Evolutionary conservation across 129 eudicot species (phyloP).

Genomic region (Logfia minima): DNA sequence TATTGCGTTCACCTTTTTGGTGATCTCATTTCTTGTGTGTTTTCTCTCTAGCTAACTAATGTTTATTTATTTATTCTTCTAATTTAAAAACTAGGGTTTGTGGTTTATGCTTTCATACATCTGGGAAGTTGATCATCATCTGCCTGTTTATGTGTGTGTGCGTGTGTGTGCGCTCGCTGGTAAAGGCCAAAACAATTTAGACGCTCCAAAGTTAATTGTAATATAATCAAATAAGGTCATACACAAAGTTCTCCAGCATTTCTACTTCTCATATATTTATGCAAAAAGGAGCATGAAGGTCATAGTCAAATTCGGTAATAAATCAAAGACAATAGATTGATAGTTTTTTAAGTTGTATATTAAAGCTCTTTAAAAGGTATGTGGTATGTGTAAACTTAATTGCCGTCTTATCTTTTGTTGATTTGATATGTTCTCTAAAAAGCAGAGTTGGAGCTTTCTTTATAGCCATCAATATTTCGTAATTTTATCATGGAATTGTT

Average conservation of each 20-base stretch:
- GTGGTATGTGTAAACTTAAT: slow-evolving; percentile 1
- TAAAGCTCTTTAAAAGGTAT: not conserved
- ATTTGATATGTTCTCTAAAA: not conserved
- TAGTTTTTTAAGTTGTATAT: not conserved
- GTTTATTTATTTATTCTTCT: no score
- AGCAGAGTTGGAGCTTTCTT: slow-evolving; percentile 7
- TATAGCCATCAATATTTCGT: not conserved
- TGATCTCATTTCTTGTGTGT: no score
- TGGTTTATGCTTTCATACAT: no score
- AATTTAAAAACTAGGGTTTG: no score
- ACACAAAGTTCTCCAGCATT: not conserved
- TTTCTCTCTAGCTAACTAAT: no score
- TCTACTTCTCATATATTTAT: not conserved
- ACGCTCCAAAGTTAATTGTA: no score
- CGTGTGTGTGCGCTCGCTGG: no score
- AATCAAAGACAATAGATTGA: not conserved
- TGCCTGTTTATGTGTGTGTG: no score
- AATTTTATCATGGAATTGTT: not conserved
- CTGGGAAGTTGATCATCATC: no score
- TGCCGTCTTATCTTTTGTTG: slow-evolving; percentile 2
- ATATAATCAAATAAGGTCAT: no score
- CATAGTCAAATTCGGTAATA: slow-evolving; percentile 9
- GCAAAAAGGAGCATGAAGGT: not conserved
- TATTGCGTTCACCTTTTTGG: no score
- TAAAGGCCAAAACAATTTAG: no score